Base-by-base conservation (phyloP, 148 eudicot genomes). In the Chenopodium quinoa region DNA sequence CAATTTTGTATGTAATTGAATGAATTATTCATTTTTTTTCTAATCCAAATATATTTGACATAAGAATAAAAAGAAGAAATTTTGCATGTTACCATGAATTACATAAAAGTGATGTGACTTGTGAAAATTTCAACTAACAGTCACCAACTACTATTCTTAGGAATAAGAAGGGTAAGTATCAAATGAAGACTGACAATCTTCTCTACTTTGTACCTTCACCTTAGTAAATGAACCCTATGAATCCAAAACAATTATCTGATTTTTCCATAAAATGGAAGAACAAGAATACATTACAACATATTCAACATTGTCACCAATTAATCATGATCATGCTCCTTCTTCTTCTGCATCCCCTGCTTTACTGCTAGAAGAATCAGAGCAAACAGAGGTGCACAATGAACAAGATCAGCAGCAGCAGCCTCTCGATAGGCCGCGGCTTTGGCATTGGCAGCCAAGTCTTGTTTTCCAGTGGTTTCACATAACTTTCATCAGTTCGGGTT, bases 241-340 rank as follows among this genome's bases (percentile, higher is more conserved):
- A 47, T 25, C 34, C n/a, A n/a, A 50, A 50, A 74, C 56, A 44
- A 10, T 54, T 25, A 65, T 52, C 75, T 60, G 71, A 44, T 19
- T 66, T 56, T 40, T 44, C n/a, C 9, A 29, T 68, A 69, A 13
- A 20, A 89, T 86, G 89, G 91, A 89, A 52, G 82, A 63, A 62
- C 80, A 82, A 78, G 27, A 60, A 4, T 82, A 56, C 20, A 56
- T 4, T 67, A 66, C 31, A 73, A 14, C 10, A 47, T 23, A 2
- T 67, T 60, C 44, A 67, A 14, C 16, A 47, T 27, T 20, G 69
- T 10, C 78, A 72, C 52, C 50, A 54, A 46, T 64, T 31, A 32
- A 76, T 77, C 32, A 80, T 72, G 65, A 46, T 69, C 54, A 40
- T 54, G 34, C 76, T 4, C 40, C 81, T 63, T 52, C 79, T 70